Base-by-base conservation (phyloP, 352 stramenopile genomes). In the Globisporangium echinulatum region DNA sequence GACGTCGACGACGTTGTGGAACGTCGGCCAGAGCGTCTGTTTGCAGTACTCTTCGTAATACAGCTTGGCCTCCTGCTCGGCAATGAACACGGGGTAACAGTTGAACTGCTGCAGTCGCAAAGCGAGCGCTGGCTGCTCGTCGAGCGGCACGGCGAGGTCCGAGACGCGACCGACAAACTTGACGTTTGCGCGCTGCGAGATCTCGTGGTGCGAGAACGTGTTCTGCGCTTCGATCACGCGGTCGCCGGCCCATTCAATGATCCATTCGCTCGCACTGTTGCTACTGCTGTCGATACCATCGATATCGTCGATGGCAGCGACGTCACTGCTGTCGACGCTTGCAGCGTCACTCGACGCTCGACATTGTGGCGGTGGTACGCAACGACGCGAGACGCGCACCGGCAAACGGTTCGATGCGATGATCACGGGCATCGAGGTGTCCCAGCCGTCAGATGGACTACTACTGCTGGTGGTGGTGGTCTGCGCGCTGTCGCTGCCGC, bases 31-130 rank as follows among this genome's bases (percentile, higher is more conserved):
- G 11, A 99, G 84, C 8, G 97, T 88, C 59, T 96, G 88, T 73
- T 99, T 98, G 79, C 96, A 99, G 73, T 98, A 99, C 51, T 90
- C 87, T 72, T 98, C 92, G 52, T 89, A 92, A 61, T 85, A 88
- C 5, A 88, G 59, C 55, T 80, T 80, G 8, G 78, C 80, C 49
- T 88, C 79, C 5, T 85, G 70, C 1, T 61, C 37, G 4, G 69
- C 58, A 8, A 88, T 58, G 54, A 88, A 89, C 25, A 92, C 77
- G 0, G 82, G 79, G 44, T 70, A 90, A 66, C 82, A 92, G 54
- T 86, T 85, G 54, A 87, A 70, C 40, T 74, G 59, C n/a, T 62
- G 66, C 0, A 88, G 74, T 46, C 81, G 68, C n/a, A 64, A 59
- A 33, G 71, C 68, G 11, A 88, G 72, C 53, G 77, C 69, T 3